Base-by-base conservation (phyloP, 1,284 basidiomycete genomes). In the Cutaneotrichosporon curvatum region DNA sequence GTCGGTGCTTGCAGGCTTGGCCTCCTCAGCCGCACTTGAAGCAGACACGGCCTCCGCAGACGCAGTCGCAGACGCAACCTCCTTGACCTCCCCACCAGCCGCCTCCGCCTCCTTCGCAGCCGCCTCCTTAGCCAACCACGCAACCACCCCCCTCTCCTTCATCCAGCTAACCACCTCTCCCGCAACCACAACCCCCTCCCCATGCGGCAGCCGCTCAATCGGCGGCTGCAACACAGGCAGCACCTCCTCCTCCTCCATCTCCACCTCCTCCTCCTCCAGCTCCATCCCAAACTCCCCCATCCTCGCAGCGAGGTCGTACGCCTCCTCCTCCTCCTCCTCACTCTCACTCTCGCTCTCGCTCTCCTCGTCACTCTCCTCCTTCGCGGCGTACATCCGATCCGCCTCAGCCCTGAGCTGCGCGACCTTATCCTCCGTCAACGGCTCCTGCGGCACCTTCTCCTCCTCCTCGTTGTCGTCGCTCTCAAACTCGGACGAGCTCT, bases 151-250 rank as follows among this genome's bases (percentile, higher is more conserved):
- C 37, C 56, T 55, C 30, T 69, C 68, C 56, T 50, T 62, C 58
- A 71, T 67, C 62, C 67, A 68, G 43, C 68, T 71, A 40, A 73
- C 63, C 3, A 75, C 66, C 23, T 70, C 65, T 2, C 74, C 74
- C 0, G 74, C 70, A 33, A 64, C 34, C n/a, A 63, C 61, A 12
- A 72, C 41, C 28, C 47, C 43, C 33, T 63, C 63, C 4, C 55
- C 62, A 10, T 60, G 48, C 0, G 70, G 71, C 11, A 75, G 43
- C 28, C 51, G 55, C 21, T 55, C 44, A 4, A 74, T 45, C 0
- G 70, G 70, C 10, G 70, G 64, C 34, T 54, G 55, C 3, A 60
- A 37, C 1, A 72, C 72, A 10, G 63, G 62, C 7, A 73, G 55
- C 2, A 59, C 52, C 23, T 63, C 50, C 52, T 75, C 74, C 47